Base-by-base conservation (phyloP, 768 basidiomycete species). In the Suillus fuscotomentosus region DNA sequence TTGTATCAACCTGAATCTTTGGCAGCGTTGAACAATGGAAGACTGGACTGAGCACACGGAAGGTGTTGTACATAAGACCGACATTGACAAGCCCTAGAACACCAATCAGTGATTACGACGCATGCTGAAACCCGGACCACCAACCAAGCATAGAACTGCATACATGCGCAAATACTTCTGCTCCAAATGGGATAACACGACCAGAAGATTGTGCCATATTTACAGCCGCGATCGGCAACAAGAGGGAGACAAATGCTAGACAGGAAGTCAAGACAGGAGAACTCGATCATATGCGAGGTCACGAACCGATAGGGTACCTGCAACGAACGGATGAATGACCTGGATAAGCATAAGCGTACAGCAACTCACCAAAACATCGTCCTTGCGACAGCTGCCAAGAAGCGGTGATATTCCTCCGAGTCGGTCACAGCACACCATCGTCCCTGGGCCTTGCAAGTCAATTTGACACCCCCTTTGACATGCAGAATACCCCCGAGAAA, bases 341-440 rank as follows among this genome's bases (percentile, higher is more conserved):
- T 55, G 38, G 38, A 55, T 31, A 66, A 42, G 17, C 34, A 48
- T n/a, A 41, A 59, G 39, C 48, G 5, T 31, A 43, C 22, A 6
- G 69, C 41, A 38, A 73, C 84, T 62, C 67, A 91, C 91, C 88
- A 92, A 53, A 91, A 77, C 88, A 91, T 88, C 63, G 83, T 86
- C 65, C 83, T 79, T 34, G 87, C 83, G 60, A 93, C 81, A n/a
- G 82, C 80, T 38, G 79, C 79, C 34, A 91, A 79, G 70, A 91
- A 89, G 31, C 78, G 81, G 63, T 84, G 82, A 70, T 91, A 90
- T 62, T 83, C 82, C 60, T 82, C 80, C 27, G 70, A 73, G 31
- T 65, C 64, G 41, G 68, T 70, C 45, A 76, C 71, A 17, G 74
- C 76, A 45, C 73, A 76, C 79, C 81, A 83, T 63, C 82, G 77